phyloP scores from a whole-genome alignment of 2,329 filamentous ascomycete species.

The Colletotrichum australisinense region DNA sequence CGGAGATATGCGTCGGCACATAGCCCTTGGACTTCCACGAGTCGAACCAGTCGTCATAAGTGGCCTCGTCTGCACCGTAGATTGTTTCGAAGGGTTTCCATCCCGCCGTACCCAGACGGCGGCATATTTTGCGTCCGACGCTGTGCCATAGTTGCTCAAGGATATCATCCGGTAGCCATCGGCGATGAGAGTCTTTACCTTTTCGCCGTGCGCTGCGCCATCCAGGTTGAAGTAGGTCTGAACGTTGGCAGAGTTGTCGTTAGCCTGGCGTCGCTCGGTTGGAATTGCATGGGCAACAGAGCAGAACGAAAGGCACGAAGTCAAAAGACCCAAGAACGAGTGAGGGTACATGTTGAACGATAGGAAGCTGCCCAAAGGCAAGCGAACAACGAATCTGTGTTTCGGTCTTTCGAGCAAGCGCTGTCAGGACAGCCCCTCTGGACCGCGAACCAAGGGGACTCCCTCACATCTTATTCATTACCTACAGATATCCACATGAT shows the following conservation, averaged over 20 bases:
- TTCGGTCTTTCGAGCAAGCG: neutral
- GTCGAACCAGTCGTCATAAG: slow-evolving; percentile 31
- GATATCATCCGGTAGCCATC: slow-evolving; percentile 34
- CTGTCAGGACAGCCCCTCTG: neutral
- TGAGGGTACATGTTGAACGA: slow-evolving; percentile 14
- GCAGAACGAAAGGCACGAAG: slow-evolving; percentile 20
- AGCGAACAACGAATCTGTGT: neutral
- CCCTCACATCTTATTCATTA: neutral
- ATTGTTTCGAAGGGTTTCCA: slow-evolving; percentile 11
- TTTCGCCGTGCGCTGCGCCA: slow-evolving; percentile 12
- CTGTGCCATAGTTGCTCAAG: slow-evolving; percentile 34
- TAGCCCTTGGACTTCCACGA: slow-evolving; percentile 31
- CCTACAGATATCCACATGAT: neutral
- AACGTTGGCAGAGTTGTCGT: neutral
- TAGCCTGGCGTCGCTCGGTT: neutral
- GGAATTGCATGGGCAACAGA: neutral
- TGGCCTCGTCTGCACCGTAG: slow-evolving; percentile 21
- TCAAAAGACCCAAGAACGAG: slow-evolving; percentile 19
- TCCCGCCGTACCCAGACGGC: slow-evolving; percentile 31
- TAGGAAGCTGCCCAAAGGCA: slow-evolving; percentile 13
- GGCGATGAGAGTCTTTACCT: slow-evolving; percentile 9
- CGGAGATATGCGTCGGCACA: slow-evolving; percentile 32
- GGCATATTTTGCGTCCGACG: slow-evolving; percentile 17
- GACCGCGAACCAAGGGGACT: neutral
- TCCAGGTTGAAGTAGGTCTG: slow-evolving; percentile 25